Evolutionary conservation across 352 stramenopile genomes (phyloP).

Genomic region (Globisporangium middletonii): DNA sequence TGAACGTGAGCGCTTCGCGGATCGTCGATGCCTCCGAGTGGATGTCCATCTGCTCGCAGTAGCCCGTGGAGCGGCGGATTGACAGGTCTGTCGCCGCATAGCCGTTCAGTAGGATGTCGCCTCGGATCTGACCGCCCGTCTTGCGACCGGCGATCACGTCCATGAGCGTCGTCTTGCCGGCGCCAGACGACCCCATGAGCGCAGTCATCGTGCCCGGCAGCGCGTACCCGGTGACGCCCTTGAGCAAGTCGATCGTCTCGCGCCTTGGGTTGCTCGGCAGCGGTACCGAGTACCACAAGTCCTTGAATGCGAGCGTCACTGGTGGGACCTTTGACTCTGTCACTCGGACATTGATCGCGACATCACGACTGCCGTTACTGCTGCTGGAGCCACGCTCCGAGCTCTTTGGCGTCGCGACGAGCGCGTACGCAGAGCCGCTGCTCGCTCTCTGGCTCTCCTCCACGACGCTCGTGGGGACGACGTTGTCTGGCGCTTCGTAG

Average conservation of each 20-base stretch:
- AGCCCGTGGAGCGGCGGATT: constrained; percentile 16
- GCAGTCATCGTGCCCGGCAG: constrained; percentile 28
- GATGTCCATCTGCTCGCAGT: constrained; percentile 69
- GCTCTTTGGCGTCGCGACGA: neutral
- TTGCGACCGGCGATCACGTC: constrained; percentile 90
- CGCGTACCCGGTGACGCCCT: constrained; percentile 24
- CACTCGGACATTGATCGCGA: neutral
- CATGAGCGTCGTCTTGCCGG: constrained; percentile 87
- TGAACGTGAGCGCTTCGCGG: constrained; percentile 80
- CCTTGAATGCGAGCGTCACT: constrained; percentile 17
- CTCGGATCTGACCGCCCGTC: constrained; percentile 55
- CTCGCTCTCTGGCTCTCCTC: constrained; percentile 1
- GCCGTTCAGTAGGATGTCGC: constrained; percentile 79
- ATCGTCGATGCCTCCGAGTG: constrained; percentile 73
- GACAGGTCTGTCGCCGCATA: constrained; percentile 20
- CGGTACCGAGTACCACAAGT: constrained; percentile 19
- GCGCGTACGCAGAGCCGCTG: constrained; percentile 3
- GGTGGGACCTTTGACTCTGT: constrained; percentile 23
- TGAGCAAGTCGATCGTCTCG: constrained; percentile 25
- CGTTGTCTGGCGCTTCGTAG: constrained; percentile 23
- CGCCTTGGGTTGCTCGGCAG: constrained; percentile 7
- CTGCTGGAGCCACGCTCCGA: neutral
- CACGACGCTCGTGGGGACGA: constrained; percentile 14
- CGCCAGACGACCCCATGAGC: constrained; percentile 39
- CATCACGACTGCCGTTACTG: neutral